Percentiles rank a stretch among this genome's conserved stretches.
phyloP scores from a whole-genome alignment of 495 filamentous ascomycete species.

The Aspergillus sclerotiicarbonarius region DNA sequence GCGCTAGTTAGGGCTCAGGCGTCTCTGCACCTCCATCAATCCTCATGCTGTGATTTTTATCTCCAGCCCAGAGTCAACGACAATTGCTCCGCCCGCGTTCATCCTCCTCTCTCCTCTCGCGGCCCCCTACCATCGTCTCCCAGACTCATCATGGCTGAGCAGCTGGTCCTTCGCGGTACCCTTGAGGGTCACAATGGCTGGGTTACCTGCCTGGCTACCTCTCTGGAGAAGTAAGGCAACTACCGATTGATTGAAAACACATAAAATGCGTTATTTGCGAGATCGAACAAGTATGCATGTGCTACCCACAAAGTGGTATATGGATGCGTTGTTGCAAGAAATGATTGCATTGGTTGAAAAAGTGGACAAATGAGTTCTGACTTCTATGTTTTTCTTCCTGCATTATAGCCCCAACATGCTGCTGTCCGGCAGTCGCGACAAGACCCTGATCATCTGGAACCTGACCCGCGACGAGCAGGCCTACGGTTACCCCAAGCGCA shows the following conservation, averaged over 20 bases:
- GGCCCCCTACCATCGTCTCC: constrained; percentile 40
- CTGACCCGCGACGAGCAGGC: constrained; percentile 96
- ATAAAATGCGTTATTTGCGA: constrained; percentile 5
- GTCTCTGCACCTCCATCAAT: constrained; percentile 33
- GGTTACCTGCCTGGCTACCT: constrained; percentile 82
- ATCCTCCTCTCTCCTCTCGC: constrained; percentile 31
- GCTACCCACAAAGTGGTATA: constrained; percentile 3
- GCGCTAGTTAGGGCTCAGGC: constrained; percentile 43
- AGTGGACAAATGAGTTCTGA: constrained; percentile 34
- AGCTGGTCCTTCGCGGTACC: constrained; percentile 94
- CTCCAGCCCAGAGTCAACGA: constrained; percentile 47
- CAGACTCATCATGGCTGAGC: constrained; percentile 76
- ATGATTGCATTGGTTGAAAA: constrained; percentile 25
- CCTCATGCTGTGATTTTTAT: constrained; percentile 40
- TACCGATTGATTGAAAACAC: constrained; percentile 12
- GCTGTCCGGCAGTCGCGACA: constrained; percentile 94
- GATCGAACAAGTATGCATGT: not conserved
- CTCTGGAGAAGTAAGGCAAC: constrained; percentile 87
- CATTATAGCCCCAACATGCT: constrained; percentile 96
- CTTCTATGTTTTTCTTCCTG: constrained; percentile 28
- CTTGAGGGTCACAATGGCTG: constrained; percentile 91
- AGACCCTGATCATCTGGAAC: constrained; percentile 99
- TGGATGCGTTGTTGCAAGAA: constrained; percentile 7
- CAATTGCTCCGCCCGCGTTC: constrained; percentile 44
- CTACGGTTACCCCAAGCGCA: constrained; percentile 98